Percentiles rank a stretch among this genome's conserved stretches.
Conservation (phyloP, 768 basidiomycete species). For the Obba rivulosa region DNA sequence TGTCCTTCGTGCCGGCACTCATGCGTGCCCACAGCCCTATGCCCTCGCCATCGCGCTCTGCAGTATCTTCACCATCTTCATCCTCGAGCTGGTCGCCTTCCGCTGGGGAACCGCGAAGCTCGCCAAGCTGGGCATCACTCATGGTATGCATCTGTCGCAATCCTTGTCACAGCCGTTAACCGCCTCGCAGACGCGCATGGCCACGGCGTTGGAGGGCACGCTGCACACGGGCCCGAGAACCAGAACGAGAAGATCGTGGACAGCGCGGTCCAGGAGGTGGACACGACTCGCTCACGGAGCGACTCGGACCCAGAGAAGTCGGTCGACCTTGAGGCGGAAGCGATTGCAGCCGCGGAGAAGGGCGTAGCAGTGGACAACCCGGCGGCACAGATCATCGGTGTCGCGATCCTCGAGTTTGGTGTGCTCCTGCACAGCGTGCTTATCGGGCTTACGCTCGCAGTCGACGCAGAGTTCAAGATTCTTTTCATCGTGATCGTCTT, state of each 20-base stretch:
- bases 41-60: constrained; percentile 75
- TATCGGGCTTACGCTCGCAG: constrained; percentile 90
- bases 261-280: constrained; percentile 7
- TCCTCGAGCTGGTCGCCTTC: constrained; percentile 82
- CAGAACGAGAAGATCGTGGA: constrained; percentile 4
- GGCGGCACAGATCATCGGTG: constrained; percentile 72
- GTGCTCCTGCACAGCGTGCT: constrained; percentile 83
- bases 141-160: constrained; percentile 37
- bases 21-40: constrained; percentile 54
- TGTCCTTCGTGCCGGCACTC: not conserved
- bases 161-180: not conserved
- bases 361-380: constrained; percentile 7
- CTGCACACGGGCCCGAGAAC: constrained; percentile 68
- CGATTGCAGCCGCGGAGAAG: not conserved
- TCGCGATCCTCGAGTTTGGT: constrained; percentile 93
- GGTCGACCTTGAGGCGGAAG: not conserved
- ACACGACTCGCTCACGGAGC: not conserved
- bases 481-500: constrained; percentile 90
- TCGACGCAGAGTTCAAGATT: constrained; percentile 71
- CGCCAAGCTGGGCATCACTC: constrained; percentile 52
- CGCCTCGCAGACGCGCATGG: constrained; percentile 55
- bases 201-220: constrained; percentile 46
- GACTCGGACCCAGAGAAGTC: constrained; percentile 10
- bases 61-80: constrained; percentile 80
- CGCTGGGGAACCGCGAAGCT: constrained; percentile 79